Conservation (phyloP, 257 asterid species). For the Buddleja alternifolia region DNA sequence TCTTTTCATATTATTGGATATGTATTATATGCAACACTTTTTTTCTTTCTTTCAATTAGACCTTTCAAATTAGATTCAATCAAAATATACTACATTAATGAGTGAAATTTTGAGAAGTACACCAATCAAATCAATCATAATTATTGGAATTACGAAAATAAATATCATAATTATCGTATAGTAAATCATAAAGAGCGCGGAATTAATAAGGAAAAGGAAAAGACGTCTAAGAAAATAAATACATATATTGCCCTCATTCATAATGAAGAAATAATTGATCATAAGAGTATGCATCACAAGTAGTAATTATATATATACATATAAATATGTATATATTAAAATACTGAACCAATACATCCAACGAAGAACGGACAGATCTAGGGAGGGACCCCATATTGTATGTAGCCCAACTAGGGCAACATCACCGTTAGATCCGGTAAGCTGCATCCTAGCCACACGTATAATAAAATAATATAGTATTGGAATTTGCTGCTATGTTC, state of each 20-base stretch:
- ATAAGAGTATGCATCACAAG: background rate
- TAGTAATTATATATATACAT: background rate
- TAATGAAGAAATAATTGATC: constrained; percentile 9
- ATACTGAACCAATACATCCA: background rate
- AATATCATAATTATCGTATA: too few species aligned
- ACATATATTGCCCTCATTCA: background rate
- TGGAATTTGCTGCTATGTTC: background rate
- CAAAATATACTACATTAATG: too few species aligned
- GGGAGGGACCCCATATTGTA: constrained; percentile 27
- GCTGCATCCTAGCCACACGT: constrained; percentile 38
- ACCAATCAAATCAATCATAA: too few species aligned
- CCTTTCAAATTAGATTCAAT: too few species aligned
- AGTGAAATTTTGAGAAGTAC: too few species aligned
- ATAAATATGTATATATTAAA: background rate
- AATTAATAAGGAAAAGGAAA: too few species aligned
- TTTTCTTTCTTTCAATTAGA: too few species aligned
- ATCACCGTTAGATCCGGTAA: constrained; percentile 45
- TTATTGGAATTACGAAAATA: too few species aligned
- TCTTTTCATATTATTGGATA: too few species aligned
- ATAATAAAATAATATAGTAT: background rate
- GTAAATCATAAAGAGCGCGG: too few species aligned
- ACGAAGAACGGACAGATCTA: constrained; percentile 46
- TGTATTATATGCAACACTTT: too few species aligned
- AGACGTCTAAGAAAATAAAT: too few species aligned
- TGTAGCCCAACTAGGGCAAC: constrained; percentile 26